Base-by-base conservation (phyloP, 1,139 yeast species). In the Pichia norvegensis region DNA sequence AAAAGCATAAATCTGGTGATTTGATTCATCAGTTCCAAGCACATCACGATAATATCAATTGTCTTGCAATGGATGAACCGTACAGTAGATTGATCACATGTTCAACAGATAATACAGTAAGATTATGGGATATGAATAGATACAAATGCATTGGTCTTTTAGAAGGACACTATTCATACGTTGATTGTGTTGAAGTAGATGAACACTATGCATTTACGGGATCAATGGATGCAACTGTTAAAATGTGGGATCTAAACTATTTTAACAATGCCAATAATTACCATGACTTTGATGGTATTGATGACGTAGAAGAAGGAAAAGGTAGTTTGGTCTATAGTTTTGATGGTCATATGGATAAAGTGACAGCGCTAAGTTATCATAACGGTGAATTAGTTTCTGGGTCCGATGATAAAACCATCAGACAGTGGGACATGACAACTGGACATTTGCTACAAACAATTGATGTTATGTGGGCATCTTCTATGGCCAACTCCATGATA, bases 41-140 rank as follows among this genome's bases (percentile, higher is more conserved):
- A 0, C 85, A 79, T 53, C 65, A 67, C 3, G 78, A 72, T 41
- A 53, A 72, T 3, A 67, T 82, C 22, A 72, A 76, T 1, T 69
- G 78, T 33, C 59, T 82, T 46, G 87, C 79, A 54, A 80, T 81
- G 59, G 86, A 81, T 57, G 68, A 73, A 36, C 88, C 88, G 14
- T 81, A 79, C 61, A 87, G 87, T 2, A 77, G 78, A 1, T 60
- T 81, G 63, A 92, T 88, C 4, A 76, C 92, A 14, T 88, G 96
- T 0, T 77, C 88, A 4, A 68, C 80, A 55, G 95, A 87, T 63
- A 86, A 81, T 60, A 80, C 87, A 1, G 85, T 87, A 10, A 75
- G 85, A 52, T 85, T 90, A 7, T 87, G 97, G 95, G 95, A 88
- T 66, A 66, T 74, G 63, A 74, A 74, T 51, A 67, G 73, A 48